phyloP scores from a whole-genome alignment of 495 filamentous ascomycete genomes.

The Daldinia vernicosa region DNA sequence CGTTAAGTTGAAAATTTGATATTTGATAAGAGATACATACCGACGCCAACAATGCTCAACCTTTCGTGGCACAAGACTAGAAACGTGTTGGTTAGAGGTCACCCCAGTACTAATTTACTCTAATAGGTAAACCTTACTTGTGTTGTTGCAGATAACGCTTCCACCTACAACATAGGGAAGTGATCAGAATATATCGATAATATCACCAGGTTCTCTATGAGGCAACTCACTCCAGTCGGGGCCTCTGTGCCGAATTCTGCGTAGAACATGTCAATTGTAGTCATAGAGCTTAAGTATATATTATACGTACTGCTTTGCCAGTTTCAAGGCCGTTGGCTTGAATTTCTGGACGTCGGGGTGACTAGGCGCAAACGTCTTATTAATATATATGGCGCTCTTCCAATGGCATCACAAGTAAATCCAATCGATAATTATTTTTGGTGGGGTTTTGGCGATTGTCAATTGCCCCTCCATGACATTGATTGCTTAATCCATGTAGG shows the following conservation, averaged over 20 bases:
- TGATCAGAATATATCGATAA: slow-evolving; percentile 32
- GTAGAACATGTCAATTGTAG: slow-evolving; percentile 50
- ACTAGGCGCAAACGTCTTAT: slow-evolving; percentile 57
- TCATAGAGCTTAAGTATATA: slow-evolving; percentile 29
- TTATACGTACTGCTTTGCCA: slow-evolving; percentile 87
- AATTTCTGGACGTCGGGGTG: slow-evolving; percentile 96
- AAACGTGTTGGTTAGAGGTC: slow-evolving; percentile 45
- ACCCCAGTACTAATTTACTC: not conserved
- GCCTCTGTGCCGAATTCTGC: slow-evolving; percentile 91
- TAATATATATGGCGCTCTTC: slow-evolving; percentile 37
- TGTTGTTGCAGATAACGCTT: slow-evolving; percentile 86
- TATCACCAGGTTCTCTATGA: slow-evolving; percentile 34
- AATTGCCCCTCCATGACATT: slow-evolving; percentile 49
- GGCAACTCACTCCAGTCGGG: slow-evolving; percentile 94
- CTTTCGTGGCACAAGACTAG: slow-evolving; percentile 96
- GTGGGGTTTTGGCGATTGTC: slow-evolving; percentile 28
- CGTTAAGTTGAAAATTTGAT: slow-evolving; percentile 21
- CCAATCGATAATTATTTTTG: slow-evolving; percentile 33
- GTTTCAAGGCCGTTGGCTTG: slow-evolving; percentile 94
- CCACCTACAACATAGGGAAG: slow-evolving; percentile 67
- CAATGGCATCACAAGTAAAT: slow-evolving; percentile 35
- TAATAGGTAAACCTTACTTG: slow-evolving; percentile 65
- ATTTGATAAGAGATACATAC: slow-evolving; percentile 61
- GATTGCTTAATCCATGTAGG: slow-evolving; percentile 20
- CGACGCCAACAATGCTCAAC: slow-evolving; percentile 96